Percentiles rank a stretch among this genome's conserved stretches.
Evolutionary conservation across 2,329 filamentous ascomycete genomes (phyloP).

Genomic region (Neonectria coccinea): DNA sequence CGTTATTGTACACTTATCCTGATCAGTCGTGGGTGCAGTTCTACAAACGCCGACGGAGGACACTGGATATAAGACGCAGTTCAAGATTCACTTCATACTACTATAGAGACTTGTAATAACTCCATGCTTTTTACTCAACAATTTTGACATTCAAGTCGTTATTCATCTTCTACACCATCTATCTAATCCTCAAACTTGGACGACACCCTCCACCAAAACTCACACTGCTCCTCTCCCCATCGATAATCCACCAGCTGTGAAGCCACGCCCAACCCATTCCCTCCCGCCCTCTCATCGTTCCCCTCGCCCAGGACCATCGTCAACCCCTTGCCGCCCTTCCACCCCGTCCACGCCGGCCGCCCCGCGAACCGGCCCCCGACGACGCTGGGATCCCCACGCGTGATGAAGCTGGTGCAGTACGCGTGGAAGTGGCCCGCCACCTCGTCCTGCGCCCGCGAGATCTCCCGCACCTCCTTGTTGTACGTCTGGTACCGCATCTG

Average conservation of each 20-base stretch:
- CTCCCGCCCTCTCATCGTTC: slow-evolving; percentile 62
- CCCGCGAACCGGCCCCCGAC: slow-evolving; percentile 37
- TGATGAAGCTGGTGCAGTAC: slow-evolving; percentile 41
- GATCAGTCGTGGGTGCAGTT: neutral
- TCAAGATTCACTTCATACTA: too few species aligned
- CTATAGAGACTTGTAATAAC: too few species aligned
- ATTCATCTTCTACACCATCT: neutral
- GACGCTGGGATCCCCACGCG: slow-evolving; percentile 36
- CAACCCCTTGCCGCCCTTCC: slow-evolving; percentile 41
- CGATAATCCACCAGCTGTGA: slow-evolving; percentile 55
- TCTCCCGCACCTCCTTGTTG: slow-evolving; percentile 50
- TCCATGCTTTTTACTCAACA: neutral
- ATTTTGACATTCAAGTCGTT: neutral
- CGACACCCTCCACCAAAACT: slow-evolving; percentile 58
- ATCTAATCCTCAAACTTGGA: slow-evolving; percentile 47
- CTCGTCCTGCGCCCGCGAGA: slow-evolving; percentile 48
- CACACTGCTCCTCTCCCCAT: slow-evolving; percentile 58
- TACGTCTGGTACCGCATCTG: slow-evolving; percentile 52
- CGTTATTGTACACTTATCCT: neutral
- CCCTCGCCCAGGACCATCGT: slow-evolving; percentile 60
- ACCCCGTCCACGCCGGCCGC: slow-evolving; percentile 43
- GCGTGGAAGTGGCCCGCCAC: slow-evolving; percentile 38
- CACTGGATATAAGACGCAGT: too few species aligned
- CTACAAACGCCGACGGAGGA: neutral
- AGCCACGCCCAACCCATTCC: slow-evolving; percentile 49